Percentiles rank a stretch among this genome's conserved stretches.
These are phyloP conservation scores for Myxozyma vanderwaltii DNA, from an alignment of 805 yeast species.

Conservation along the genomic window DNA sequence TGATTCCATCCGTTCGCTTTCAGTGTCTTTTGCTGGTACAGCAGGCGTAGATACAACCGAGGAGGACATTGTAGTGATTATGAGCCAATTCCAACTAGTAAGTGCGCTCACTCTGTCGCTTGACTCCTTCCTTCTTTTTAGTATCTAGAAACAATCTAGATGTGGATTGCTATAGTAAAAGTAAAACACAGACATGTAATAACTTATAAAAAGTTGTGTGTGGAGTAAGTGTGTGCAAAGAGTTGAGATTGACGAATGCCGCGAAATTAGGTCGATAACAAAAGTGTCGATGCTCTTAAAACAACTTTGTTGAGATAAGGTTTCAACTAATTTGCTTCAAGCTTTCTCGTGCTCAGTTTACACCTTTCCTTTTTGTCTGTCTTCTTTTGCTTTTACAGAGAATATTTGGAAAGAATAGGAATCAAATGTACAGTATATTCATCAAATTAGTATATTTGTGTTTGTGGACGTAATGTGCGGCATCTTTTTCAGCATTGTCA, in stretches of 20 bases:
- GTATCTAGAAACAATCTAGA: too few species aligned
- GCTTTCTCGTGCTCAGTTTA: background rate
- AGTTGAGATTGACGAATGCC: background rate
- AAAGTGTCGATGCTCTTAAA: too few species aligned
- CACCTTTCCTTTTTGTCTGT: too few species aligned
- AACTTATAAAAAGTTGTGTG: too few species aligned
- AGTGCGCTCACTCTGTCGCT: background rate
- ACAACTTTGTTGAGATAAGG: background rate
- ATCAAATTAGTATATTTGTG: background rate
- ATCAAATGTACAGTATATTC: background rate
- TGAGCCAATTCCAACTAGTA: background rate
- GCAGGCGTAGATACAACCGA: background rate
- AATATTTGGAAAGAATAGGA: too few species aligned
- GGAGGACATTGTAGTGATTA: background rate
- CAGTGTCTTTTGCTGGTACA: background rate
- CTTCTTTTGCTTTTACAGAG: too few species aligned
- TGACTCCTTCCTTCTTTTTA: too few species aligned
- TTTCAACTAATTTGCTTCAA: background rate
- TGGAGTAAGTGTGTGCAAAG: too few species aligned
- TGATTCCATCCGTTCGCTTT: background rate
- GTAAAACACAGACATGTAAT: too few species aligned
- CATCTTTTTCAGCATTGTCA: conserved; percentile 36
- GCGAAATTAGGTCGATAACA: conserved; percentile 1
- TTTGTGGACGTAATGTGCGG: conserved; percentile 40
- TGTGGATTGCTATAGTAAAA: too few species aligned